Percentiles rank a stretch among this genome's conserved stretches.
These are phyloP conservation scores for Suillus ampliporus DNA, from an alignment of 768 basidiomycete species.

Conservation along the genomic window DNA sequence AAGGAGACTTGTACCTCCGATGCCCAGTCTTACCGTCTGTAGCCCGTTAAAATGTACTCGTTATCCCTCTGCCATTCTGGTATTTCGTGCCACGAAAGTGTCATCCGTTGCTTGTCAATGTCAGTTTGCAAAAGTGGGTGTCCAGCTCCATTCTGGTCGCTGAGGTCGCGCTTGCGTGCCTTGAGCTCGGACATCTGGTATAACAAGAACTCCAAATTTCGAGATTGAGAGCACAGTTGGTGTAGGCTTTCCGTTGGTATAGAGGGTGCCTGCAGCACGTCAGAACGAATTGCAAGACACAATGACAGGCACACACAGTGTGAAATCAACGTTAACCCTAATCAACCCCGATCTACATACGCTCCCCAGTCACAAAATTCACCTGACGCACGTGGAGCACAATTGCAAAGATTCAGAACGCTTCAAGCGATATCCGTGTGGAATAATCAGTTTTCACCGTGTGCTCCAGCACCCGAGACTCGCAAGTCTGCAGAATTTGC, in stretches of 20 bases:
- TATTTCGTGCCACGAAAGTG: constrained; percentile 61
- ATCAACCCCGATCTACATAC: background rate
- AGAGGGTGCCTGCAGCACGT: background rate
- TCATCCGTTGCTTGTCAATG: constrained; percentile 21
- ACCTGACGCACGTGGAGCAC: background rate
- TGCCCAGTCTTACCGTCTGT: constrained; percentile 58
- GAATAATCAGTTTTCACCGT: no score
- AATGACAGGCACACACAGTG: background rate
- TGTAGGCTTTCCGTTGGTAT: constrained; percentile 3
- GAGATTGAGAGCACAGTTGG: background rate
- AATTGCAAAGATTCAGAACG: no score
- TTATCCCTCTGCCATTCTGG: constrained; percentile 77
- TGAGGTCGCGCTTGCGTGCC: constrained; percentile 2
- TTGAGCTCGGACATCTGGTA: constrained; percentile 1
- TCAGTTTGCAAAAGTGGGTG: constrained; percentile 4
- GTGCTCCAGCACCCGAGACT: no score
- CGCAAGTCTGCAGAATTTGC: no score
- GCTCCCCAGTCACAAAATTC: background rate
- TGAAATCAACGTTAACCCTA: no score
- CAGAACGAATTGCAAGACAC: background rate
- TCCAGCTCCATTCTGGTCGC: constrained; percentile 15
- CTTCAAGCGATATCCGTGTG: no score
- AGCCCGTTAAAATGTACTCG: constrained; percentile 72
- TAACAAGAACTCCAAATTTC: background rate
- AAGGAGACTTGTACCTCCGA: constrained; percentile 13